phyloP scores from a whole-genome alignment of 805 yeast genomes.

The Starmerella bacillaris region DNA sequence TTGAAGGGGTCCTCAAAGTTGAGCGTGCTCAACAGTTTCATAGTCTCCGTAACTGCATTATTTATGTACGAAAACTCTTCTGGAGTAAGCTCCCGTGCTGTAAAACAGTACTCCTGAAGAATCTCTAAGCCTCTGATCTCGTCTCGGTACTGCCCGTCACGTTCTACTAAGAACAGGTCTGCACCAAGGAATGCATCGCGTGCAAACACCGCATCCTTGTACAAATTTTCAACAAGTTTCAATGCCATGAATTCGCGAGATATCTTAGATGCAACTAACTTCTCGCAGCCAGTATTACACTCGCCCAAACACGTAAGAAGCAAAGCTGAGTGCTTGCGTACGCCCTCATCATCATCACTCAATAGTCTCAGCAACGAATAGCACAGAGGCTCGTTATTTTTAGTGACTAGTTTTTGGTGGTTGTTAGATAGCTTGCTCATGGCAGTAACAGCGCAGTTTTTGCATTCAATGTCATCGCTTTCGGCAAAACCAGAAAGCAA shows the following conservation, averaged over 20 bases:
- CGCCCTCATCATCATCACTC: slow-evolving; percentile 53
- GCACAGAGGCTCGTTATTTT: slow-evolving; percentile 1
- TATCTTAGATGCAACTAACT: slow-evolving; percentile 21
- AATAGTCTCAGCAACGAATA: slow-evolving; percentile 14
- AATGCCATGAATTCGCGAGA: neutral
- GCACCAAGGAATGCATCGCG: neutral
- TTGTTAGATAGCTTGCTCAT: slow-evolving; percentile 22
- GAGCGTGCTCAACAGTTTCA: slow-evolving; percentile 1
- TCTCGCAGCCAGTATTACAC: slow-evolving; percentile 1
- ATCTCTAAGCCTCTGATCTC: slow-evolving; percentile 22
- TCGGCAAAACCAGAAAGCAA: slow-evolving; percentile 19
- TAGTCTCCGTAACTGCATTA: neutral
- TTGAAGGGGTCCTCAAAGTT: slow-evolving; percentile 6
- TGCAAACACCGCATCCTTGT: neutral
- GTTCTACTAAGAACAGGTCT: slow-evolving; percentile 45
- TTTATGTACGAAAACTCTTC: neutral
- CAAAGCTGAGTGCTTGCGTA: too few relatives aligned
- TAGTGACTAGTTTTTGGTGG: neutral
- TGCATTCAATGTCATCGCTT: slow-evolving; percentile 28
- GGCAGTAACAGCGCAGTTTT: slow-evolving; percentile 32
- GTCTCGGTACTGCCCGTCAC: slow-evolving; percentile 47
- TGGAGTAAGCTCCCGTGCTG: neutral
- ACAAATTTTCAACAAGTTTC: neutral
- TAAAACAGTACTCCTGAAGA: slow-evolving; percentile 2
- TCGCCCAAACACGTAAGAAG: neutral